These are phyloP conservation scores for Metroxylon sagu DNA, from an alignment of 176 grass and related monocot genomes.

Conservation along the genomic window DNA sequence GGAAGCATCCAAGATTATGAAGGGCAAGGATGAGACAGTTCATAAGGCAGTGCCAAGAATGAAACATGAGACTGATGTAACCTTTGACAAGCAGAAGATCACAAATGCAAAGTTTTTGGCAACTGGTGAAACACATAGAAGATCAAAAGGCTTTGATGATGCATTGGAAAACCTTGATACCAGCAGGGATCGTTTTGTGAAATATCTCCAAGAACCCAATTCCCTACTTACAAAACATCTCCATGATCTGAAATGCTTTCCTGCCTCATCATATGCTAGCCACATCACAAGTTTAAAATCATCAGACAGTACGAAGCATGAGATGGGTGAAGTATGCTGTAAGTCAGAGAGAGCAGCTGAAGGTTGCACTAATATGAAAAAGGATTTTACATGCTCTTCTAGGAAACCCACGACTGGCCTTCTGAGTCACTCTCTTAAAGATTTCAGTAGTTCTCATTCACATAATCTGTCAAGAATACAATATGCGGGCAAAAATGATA, in stretches of 20 bases:
- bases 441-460: slow-evolving; percentile 15
- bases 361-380: background rate
- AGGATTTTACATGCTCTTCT: slow-evolving; percentile 15
- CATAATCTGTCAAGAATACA: background rate
- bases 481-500: slow-evolving; percentile 1
- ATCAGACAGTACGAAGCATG: slow-evolving; percentile 2
- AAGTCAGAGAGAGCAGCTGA: background rate
- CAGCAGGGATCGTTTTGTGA: background rate
- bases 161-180: slow-evolving; percentile 11
- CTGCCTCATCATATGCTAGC: slow-evolving; percentile 9
- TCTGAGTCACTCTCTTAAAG: slow-evolving; percentile 25
- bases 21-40: slow-evolving; percentile 25
- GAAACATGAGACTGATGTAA: slow-evolving; percentile 9
- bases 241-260: slow-evolving; percentile 27
- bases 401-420: slow-evolving; percentile 24
- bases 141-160: slow-evolving; percentile 14
- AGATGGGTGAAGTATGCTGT: background rate
- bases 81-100: slow-evolving; percentile 9
- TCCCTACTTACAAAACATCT: slow-evolving; percentile 53
- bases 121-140: slow-evolving; percentile 17
- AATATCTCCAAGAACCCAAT: slow-evolving; percentile 45
- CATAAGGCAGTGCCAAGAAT: slow-evolving; percentile 38
- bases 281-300: slow-evolving; percentile 4
- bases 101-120: slow-evolving; percentile 26
- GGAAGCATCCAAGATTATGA: slow-evolving; percentile 15